Evolutionary conservation across 2,329 filamentous ascomycete genomes (phyloP).

Genomic region (Tolypocladium tropicale): DNA sequence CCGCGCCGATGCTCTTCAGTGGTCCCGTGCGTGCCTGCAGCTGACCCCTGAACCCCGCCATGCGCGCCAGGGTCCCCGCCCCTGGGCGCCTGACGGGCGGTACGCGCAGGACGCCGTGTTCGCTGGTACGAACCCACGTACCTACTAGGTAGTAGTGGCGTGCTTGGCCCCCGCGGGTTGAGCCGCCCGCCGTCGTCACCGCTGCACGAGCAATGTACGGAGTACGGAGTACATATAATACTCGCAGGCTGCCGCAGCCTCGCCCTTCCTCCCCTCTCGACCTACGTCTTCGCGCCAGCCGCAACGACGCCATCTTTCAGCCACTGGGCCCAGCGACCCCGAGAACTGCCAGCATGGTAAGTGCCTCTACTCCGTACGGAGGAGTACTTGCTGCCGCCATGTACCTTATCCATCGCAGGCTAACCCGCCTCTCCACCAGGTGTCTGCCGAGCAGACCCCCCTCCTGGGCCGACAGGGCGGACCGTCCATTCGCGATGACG

Average conservation of each 20-base stretch:
- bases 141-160: too few relatives aligned
- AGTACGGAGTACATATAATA: background rate
- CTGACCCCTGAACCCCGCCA: background rate
- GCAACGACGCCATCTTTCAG: background rate
- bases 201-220: too few relatives aligned
- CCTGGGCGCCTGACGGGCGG: background rate
- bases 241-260: background rate
- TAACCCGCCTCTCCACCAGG: constrained; percentile 11
- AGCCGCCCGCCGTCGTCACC: background rate
- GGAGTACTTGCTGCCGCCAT: background rate
- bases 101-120: too few relatives aligned
- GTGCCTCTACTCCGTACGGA: too few relatives aligned
- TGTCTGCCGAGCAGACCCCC: constrained; percentile 32
- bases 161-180: background rate
- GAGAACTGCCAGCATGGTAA: constrained; percentile 1
- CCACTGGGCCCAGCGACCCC: background rate
- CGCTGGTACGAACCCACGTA: too few relatives aligned
- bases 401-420: background rate
- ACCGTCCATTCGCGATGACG: constrained; percentile 9
- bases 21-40: background rate
- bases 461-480: constrained; percentile 29
- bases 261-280: background rate
- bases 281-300: background rate
- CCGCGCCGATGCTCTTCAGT: too few relatives aligned
- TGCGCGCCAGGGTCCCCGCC: too few relatives aligned